These are phyloP conservation scores for Lachancea cidri DNA, from an alignment of 805 yeast genomes.

Conservation along the genomic window DNA sequence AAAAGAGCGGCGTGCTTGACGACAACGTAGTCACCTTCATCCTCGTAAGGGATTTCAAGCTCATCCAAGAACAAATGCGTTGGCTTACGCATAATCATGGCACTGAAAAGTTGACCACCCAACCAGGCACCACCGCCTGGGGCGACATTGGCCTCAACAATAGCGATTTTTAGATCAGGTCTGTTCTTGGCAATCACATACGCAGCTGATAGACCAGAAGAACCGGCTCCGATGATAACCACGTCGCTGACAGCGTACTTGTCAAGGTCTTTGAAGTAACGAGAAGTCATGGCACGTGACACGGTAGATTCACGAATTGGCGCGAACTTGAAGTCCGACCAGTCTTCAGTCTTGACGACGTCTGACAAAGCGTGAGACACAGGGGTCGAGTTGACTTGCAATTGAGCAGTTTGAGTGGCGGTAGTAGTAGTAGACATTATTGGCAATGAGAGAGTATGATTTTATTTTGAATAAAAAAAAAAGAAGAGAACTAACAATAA, in stretches of 20 bases:
- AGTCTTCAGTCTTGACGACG: constrained; percentile 39
- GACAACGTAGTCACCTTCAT: constrained; percentile 75
- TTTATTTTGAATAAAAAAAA: too few relatives aligned
- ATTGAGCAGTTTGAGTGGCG: constrained; percentile 8
- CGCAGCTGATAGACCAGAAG: constrained; percentile 74
- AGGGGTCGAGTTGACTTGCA: constrained; percentile 7
- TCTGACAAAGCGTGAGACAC: constrained; percentile 27
- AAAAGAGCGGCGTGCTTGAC: constrained; percentile 77
- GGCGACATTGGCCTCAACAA: constrained; percentile 67
- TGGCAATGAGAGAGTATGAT: background rate
- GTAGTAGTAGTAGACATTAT: constrained; percentile 5
- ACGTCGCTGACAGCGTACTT: constrained; percentile 71
- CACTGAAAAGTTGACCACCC: constrained; percentile 72
- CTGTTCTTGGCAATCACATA: constrained; percentile 65
- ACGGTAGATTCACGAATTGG: constrained; percentile 77
- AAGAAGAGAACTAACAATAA: background rate
- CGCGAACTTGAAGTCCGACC: constrained; percentile 63
- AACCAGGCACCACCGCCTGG: constrained; percentile 81
- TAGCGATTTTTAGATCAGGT: constrained; percentile 70
- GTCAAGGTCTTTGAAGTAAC: constrained; percentile 69
- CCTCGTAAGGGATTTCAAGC: constrained; percentile 61
- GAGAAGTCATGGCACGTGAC: constrained; percentile 72
- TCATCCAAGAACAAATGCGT: constrained; percentile 66
- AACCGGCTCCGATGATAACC: constrained; percentile 74
- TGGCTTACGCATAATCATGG: constrained; percentile 76